Evolutionary conservation across 768 basidiomycete genomes (phyloP).

Genomic region (Pisolithus orientalis): DNA sequence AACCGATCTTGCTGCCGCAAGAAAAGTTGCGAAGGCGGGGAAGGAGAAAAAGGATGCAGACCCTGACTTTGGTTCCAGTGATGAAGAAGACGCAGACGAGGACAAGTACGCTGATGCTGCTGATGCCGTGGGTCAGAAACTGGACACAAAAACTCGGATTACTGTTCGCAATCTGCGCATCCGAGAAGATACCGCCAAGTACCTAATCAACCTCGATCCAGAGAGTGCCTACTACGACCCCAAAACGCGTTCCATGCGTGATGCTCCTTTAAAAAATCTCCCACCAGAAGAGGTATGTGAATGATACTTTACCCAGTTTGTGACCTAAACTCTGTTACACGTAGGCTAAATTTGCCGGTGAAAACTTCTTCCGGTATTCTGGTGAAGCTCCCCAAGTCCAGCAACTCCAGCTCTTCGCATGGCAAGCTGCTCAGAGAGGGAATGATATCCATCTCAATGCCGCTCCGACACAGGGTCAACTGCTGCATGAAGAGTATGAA

Average conservation of each 20-base stretch:
- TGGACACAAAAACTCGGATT: conserved; percentile 97
- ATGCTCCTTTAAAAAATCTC: conserved; percentile 76
- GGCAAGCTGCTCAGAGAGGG: conserved; percentile 90
- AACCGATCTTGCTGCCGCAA: conserved; percentile 82
- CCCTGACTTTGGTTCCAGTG: conserved; percentile 93
- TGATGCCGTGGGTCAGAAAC: conserved; percentile 95
- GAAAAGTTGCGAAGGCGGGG: conserved; percentile 92
- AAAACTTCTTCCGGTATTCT: conserved; percentile 89
- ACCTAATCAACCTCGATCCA: conserved; percentile 92
- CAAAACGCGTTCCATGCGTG: conserved; percentile 99
- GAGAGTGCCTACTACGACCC: conserved; percentile 98
- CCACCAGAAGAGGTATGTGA: conserved; percentile 79
- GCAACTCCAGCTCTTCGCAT: conserved; percentile 90
- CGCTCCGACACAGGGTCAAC: conserved; percentile 92
- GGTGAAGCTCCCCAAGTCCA: conserved; percentile 94
- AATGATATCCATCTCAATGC: conserved; percentile 95
- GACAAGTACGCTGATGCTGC: conserved; percentile 98
- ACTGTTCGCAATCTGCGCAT: conserved; percentile 98
- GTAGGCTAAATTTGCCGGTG: conserved; percentile 88
- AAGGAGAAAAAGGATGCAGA: conserved; percentile 66
- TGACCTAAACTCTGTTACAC: conserved; percentile 1
- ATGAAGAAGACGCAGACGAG: conserved; percentile 93
- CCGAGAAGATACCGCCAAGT: conserved; percentile 98
- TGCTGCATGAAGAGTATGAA: conserved; percentile 84
- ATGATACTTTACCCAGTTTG: not conserved